phyloP scores from a whole-genome alignment of 768 basidiomycete genomes.

The Sporobolomyces roseus region DNA sequence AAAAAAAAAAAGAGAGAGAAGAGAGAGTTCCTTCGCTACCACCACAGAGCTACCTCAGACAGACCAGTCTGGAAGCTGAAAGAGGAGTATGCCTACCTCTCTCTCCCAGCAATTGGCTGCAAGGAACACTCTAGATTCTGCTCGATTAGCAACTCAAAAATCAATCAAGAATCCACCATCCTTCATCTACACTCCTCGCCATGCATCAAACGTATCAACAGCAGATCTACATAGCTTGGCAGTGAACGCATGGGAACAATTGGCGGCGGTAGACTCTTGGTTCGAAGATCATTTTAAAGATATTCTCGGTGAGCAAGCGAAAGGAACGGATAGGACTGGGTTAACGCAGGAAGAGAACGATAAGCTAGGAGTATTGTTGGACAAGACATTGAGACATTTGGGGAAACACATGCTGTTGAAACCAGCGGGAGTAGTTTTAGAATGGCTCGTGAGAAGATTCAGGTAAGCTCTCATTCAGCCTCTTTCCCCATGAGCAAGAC shows the following conservation, averaged over 20 bases:
- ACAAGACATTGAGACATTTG: slow-evolving; percentile 63
- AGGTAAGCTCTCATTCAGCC: slow-evolving; percentile 56
- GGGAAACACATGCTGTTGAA: slow-evolving; percentile 77
- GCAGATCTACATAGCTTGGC: slow-evolving; percentile 84
- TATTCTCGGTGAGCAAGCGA: slow-evolving; percentile 76
- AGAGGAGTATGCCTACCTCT: slow-evolving; percentile 60
- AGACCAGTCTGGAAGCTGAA: too few relatives aligned
- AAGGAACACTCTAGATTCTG: slow-evolving; percentile 71
- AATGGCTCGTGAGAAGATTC: slow-evolving; percentile 92
- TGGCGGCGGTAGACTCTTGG: slow-evolving; percentile 80
- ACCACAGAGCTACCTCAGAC: too few relatives aligned
- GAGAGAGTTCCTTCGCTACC: too few relatives aligned
- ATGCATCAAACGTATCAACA: slow-evolving; percentile 58
- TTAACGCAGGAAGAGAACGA: slow-evolving; percentile 61
- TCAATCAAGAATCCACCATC: slow-evolving; percentile 49
- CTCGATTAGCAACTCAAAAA: slow-evolving; percentile 62
- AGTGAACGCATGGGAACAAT: slow-evolving; percentile 78
- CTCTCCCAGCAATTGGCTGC: slow-evolving; percentile 77
- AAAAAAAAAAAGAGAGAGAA: too few relatives aligned
- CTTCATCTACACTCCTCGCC: slow-evolving; percentile 47
- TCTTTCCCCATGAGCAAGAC: too few relatives aligned
- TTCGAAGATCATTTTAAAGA: slow-evolving; percentile 67
- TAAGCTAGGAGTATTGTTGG: slow-evolving; percentile 62
- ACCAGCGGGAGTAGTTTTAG: slow-evolving; percentile 75
- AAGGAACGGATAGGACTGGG: slow-evolving; percentile 71